These are phyloP conservation scores for Scolecobasidium constrictum DNA, from an alignment of 2,329 filamentous ascomycete species.

Conservation along the genomic window DNA sequence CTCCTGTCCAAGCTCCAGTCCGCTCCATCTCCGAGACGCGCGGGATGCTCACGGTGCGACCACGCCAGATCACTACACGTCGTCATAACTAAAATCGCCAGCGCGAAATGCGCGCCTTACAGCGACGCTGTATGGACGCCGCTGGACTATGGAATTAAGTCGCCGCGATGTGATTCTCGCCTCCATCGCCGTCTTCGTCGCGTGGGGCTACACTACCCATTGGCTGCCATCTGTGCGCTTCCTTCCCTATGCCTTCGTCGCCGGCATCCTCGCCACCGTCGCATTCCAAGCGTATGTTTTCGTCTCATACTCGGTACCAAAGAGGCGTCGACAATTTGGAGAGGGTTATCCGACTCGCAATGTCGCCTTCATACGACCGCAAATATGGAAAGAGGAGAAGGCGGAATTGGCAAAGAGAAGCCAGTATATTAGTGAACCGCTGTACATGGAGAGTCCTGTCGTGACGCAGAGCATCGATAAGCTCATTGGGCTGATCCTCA, in stretches of 20 bases:
- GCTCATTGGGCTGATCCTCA: slow-evolving; percentile 62
- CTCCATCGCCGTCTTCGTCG: slow-evolving; percentile 61
- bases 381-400: slow-evolving; percentile 60
- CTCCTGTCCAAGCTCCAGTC: too few species aligned
- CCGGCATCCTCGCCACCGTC: slow-evolving; percentile 49
- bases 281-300: slow-evolving; percentile 46
- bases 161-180: slow-evolving; percentile 61
- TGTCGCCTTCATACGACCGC: slow-evolving; percentile 50
- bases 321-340: slow-evolving; percentile 29
- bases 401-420: slow-evolving; percentile 54
- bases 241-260: slow-evolving; percentile 71
- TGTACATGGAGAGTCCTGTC: slow-evolving; percentile 65
- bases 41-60: too few species aligned
- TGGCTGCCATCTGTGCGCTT: slow-evolving; percentile 77
- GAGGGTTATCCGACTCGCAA: slow-evolving; percentile 15
- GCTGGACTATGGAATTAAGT: slow-evolving; percentile 36
- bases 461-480: slow-evolving; percentile 74
- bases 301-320: slow-evolving; percentile 46
- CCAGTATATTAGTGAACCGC: slow-evolving; percentile 54
- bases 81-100: too few species aligned
- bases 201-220: slow-evolving; percentile 77
- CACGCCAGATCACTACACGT: too few species aligned
- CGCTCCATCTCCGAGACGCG: too few species aligned
- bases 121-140: background rate
- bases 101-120: background rate